Evolutionary conservation across 1,139 yeast genomes (phyloP).

Genomic region (Protomyces pachydermus): DNA sequence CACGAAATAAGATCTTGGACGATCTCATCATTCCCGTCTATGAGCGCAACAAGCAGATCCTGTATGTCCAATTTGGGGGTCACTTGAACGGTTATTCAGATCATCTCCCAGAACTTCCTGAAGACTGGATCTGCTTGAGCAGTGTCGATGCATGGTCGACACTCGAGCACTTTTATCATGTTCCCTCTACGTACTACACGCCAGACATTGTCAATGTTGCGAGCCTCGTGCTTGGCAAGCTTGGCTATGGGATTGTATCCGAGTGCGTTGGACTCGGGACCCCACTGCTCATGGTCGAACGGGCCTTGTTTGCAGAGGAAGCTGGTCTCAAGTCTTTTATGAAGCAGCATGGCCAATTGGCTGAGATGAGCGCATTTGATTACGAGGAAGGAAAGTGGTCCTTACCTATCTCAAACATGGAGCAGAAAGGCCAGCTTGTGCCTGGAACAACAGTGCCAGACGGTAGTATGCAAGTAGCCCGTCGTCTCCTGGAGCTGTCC

Average conservation of each 20-base stretch:
- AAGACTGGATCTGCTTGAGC: slow-evolving; percentile 7
- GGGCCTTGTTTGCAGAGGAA: slow-evolving; percentile 24
- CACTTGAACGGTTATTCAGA: neutral
- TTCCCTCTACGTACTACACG: slow-evolving; percentile 2
- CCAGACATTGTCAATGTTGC: slow-evolving; percentile 14
- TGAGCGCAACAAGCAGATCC: neutral
- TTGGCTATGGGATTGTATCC: slow-evolving; percentile 21
- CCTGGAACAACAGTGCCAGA: neutral
- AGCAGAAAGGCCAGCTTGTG: neutral
- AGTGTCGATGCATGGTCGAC: neutral
- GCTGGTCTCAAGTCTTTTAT: slow-evolving; percentile 1
- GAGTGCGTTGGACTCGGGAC: slow-evolving; percentile 17
- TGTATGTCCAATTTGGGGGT: slow-evolving; percentile 17
- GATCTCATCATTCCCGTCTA: neutral
- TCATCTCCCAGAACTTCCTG: neutral
- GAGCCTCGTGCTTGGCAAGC: slow-evolving; percentile 14
- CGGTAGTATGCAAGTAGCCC: neutral
- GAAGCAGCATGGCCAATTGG: neutral
- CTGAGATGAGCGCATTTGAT: neutral
- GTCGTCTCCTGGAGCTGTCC: neutral
- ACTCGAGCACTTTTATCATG: neutral
- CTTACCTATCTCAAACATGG: neutral
- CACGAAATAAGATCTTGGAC: neutral
- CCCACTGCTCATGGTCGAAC: slow-evolving; percentile 9
- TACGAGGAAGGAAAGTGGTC: slow-evolving; percentile 13